Evolutionary conservation across 345 rosid genomes (phyloP), one percentile per base, ranked within the genome.

Genomic region (Acer campestre): DNA sequence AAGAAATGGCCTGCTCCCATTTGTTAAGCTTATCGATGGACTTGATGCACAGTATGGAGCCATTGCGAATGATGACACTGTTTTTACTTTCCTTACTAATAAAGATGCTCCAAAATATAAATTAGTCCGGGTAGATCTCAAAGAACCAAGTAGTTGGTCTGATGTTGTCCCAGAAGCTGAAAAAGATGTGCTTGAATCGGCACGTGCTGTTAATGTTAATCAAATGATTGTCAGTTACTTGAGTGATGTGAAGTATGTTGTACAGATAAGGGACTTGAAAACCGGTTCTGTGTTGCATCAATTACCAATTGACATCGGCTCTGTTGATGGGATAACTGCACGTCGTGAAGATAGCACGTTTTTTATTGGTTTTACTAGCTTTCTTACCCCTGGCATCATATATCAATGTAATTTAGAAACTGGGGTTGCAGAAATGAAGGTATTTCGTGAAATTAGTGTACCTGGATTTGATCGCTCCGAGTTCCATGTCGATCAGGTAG

Each of bases 31-130:
- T n/a, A 68, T 96, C 20, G 97, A 96, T 73, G 64, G 82, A 38
- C 83, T 94, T 71, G 92, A 89, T 2, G 97, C 97, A 14, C 89
- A 79, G 76, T 96, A 90, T 86, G 58, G 72, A 18, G 85, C 62
- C 4, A 23, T 92, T 65, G 95, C 97, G 75, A 96, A 94, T 76
- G 99, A 96, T 75, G 93, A 75, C 61, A 84, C 92, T 8, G 35
- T 82, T 64, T 92, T 96, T 78, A 96, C 97, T 67, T 92, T 94
- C 82, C 81, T 77, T 67, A 94, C 98, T 3, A 94, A 92, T 75
- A 92, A 91, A 78, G 90, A 86, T 77, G 98, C 99, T 22, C 95
- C 98, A 10, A 92, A 79, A 73, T 92, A 94, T 81, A 96, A 96
- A 77, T 18, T 96, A 80, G 95, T 90, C 59, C 82, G 91, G 11